Evolutionary conservation across 108 stramenopile genomes (phyloP).

Genomic region (Cyclotella sp.): DNA sequence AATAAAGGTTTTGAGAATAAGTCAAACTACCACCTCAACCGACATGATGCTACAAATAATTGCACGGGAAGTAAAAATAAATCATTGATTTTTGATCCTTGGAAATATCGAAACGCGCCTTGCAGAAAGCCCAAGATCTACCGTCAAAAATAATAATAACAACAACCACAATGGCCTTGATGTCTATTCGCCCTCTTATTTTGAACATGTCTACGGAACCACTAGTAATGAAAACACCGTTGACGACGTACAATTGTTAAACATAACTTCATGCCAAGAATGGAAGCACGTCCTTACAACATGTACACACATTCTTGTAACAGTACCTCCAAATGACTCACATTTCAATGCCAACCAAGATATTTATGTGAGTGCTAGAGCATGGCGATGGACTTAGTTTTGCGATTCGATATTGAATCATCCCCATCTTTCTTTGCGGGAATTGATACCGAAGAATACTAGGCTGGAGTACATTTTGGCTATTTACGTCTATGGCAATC

Average conservation of each 20-base stretch:
- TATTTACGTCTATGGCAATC: conserved; percentile 87
- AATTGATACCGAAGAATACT: conserved; percentile 16
- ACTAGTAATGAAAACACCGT: conserved; percentile 9
- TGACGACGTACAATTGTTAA: conserved; percentile 19
- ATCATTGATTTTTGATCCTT: not conserved
- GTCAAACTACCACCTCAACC: no score
- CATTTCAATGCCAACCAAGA: not conserved
- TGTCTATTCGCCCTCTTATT: conserved; percentile 3
- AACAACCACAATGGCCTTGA: not conserved
- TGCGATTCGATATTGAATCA: conserved; percentile 39
- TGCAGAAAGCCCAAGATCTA: not conserved
- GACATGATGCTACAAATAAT: no score
- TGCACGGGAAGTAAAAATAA: not conserved
- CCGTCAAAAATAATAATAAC: not conserved
- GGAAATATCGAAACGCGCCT: not conserved
- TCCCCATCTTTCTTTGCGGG: conserved; percentile 21
- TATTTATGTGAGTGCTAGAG: conserved; percentile 20
- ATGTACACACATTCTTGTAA: conserved; percentile 48
- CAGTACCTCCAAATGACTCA: conserved; percentile 40
- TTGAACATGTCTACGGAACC: conserved; percentile 35
- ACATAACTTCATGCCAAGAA: conserved; percentile 16
- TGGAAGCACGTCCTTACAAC: conserved; percentile 17
- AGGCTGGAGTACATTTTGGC: conserved; percentile 75
- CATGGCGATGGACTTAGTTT: conserved; percentile 25
- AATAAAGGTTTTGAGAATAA: no score